Base-by-base conservation (phyloP, 495 filamentous ascomycete species). In the Trichodelitschia bisporula region DNA sequence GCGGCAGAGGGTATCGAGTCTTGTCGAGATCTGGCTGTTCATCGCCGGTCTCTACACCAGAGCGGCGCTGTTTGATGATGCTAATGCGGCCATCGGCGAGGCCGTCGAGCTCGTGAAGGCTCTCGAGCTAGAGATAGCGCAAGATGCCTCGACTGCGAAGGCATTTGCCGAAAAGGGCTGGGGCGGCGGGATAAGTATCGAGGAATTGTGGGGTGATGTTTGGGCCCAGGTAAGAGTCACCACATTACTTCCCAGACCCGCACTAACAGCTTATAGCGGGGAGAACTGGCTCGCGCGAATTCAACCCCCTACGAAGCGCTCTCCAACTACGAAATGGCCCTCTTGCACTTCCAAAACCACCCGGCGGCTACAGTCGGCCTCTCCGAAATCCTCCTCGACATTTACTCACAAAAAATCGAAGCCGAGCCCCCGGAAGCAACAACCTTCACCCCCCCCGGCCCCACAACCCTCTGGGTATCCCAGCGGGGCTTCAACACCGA, bases 1-100 rank as follows among this genome's bases (percentile, higher is more conserved):
- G 15, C 41, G 49, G 20, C 47, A 50, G 1, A 49, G 38, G 27
- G 31, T 42, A n/a, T 41, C 39, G 1, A 72, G 40, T 14, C 59
- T 91, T 4, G 57, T 74, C n/a, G 69, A 66, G 32, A 66, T 90
- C 15, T 97, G 86, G 86, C 60, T 92, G 9, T 70, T 80, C 36
- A 82, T 91, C 28, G 70, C 77, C 2, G 71, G 71, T 0, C 66
- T 93, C 31, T 95, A 97, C 42, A 66, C 82, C 15, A 66, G 78
- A 27, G 78, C 83, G 8, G 66, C 59, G 1, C 66, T 83, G 47
- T 64, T 66, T 24, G 66, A 74, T 1, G 82, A 95, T 45, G 72
- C 77, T 1, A 58, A 61, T 24, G 73, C 69, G 29, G 78, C 86
- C 2, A 67, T 78, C 25, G 59, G 66, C 18, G 86, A 95, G 51